Base-by-base conservation (phyloP, 2,329 filamentous ascomycete species). In the Stagonosporopsis cucurbitacearum region DNA sequence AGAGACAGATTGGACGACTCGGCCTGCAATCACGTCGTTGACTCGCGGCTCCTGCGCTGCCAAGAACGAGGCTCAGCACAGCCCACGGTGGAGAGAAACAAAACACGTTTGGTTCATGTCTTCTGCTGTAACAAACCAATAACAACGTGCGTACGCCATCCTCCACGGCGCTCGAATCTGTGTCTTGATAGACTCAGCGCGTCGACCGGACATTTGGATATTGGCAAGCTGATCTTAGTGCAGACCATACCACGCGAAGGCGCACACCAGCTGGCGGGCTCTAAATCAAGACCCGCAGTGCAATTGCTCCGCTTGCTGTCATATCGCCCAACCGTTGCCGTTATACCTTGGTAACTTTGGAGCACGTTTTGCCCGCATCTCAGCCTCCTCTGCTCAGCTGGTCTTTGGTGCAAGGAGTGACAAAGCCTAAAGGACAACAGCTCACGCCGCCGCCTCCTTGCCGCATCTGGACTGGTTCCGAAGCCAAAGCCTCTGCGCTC, bases 391-490 rank as follows among this genome's bases (percentile, higher is more conserved):
- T 23, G 19, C 48, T 47, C 47, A 51, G 47, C 53, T 56, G 47
- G 23, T 47, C 33, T 43, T 44, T 56, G 47, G 53, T 56, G 53
- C 53, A 51, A 56, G 53, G 53, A 56, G 53, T 47, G 47, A 48
- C 53, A 48, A 25, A 42, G 32, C 30, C 37, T 37, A 32, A 42
- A 44, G 53, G 53, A 56, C 53, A 51, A 43, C 53, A 51, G 53
- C 53, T 56, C 47, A 56, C 53, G 53, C 47, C 53, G 53, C 50
- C 46, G 64, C 43, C 50, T 36, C 57, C 64, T 67, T 63, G 59
- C 66, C 53, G 54, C 54, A 62, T 47, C 62, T 65, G 59, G 63
- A 46, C 42, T 58, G 52, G 57, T 51, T 54, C 54, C 50, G 40
- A 53, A 58, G 57, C 57, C 54, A 45, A 53, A 58, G 57, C 57